Evolutionary conservation across 164 flowering plant species (phyloP).

Genomic region (Brasenia schreberi): DNA sequence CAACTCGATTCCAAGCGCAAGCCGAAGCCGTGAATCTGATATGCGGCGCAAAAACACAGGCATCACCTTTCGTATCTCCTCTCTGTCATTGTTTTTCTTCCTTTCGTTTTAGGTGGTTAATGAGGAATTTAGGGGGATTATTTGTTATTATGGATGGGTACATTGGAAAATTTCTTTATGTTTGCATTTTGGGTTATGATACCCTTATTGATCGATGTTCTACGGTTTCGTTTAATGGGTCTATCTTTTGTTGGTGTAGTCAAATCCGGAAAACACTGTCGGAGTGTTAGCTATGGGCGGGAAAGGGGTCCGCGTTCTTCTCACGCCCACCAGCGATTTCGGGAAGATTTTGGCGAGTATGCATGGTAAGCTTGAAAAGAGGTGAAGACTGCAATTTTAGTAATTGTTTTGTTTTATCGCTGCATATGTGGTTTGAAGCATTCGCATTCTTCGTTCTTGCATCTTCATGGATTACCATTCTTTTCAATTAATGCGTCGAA

Average conservation of each 20-base stretch:
- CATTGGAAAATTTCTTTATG: neutral
- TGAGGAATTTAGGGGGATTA: no score
- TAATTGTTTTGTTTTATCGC: no score
- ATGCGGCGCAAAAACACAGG: slow-evolving; percentile 94
- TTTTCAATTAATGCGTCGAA: no score
- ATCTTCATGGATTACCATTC: no score
- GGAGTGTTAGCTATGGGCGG: slow-evolving; percentile 95
- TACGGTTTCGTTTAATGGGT: neutral
- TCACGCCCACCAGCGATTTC: slow-evolving; percentile 86
- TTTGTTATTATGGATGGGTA: no score
- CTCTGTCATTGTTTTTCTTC: neutral
- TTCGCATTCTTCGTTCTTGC: no score
- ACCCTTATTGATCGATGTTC: neutral
- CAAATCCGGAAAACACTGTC: slow-evolving; percentile 94
- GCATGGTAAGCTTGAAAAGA: slow-evolving; percentile 49
- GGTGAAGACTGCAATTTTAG: no score
- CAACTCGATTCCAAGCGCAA: slow-evolving; percentile 79
- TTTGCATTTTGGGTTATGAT: neutral
- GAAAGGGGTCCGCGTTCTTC: slow-evolving; percentile 90
- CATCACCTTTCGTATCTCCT: slow-evolving; percentile 1
- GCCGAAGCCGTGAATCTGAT: slow-evolving; percentile 93
- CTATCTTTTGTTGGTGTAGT: slow-evolving; percentile 25
- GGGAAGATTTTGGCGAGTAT: slow-evolving; percentile 88
- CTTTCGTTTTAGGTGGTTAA: no score
- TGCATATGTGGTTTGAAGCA: no score